Evolutionary conservation across 2,329 filamentous ascomycete species (phyloP).

Genomic region (Rhinocladiella mackenziei): DNA sequence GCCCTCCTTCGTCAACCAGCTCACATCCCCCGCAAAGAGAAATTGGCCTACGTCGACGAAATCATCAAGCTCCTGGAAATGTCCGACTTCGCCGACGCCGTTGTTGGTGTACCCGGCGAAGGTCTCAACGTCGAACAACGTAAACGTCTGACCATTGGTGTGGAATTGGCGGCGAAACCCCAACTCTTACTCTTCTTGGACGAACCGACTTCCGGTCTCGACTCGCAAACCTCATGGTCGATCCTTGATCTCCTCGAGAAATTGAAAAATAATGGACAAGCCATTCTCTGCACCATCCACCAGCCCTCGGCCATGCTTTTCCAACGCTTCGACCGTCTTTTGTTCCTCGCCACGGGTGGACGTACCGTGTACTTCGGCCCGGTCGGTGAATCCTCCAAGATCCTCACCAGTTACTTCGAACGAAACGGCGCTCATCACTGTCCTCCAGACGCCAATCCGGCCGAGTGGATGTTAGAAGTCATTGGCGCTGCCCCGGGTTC

Average conservation of each 20-base stretch:
- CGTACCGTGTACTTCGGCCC: slow-evolving; percentile 67
- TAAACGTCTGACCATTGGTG: slow-evolving; percentile 83
- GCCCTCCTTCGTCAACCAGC: slow-evolving; percentile 80
- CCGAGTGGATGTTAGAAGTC: slow-evolving; percentile 67
- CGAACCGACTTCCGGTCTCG: slow-evolving; percentile 90
- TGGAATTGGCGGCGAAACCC: slow-evolving; percentile 92
- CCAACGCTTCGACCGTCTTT: slow-evolving; percentile 69
- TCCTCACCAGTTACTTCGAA: slow-evolving; percentile 61
- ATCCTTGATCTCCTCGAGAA: slow-evolving; percentile 86
- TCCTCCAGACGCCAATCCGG: slow-evolving; percentile 62
- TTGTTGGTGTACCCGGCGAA: slow-evolving; percentile 86
- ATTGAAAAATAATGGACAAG: slow-evolving; percentile 81
- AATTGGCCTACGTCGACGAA: slow-evolving; percentile 81
- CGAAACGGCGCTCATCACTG: slow-evolving; percentile 59
- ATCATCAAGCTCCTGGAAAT: slow-evolving; percentile 89
- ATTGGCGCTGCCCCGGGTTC: slow-evolving; percentile 61
- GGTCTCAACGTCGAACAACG: slow-evolving; percentile 60
- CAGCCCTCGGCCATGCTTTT: slow-evolving; percentile 96
- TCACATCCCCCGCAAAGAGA: slow-evolving; percentile 67
- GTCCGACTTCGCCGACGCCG: slow-evolving; percentile 81
- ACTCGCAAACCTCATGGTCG: slow-evolving; percentile 89
- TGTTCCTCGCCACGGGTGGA: slow-evolving; percentile 63
- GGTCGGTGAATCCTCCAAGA: slow-evolving; percentile 57
- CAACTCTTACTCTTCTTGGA: slow-evolving; percentile 87
- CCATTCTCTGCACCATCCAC: slow-evolving; percentile 95